Evolutionary conservation across 1,284 basidiomycete species (phyloP), one percentile per base, ranked within the genome.

Genomic region (Schizophyllum amplum): DNA sequence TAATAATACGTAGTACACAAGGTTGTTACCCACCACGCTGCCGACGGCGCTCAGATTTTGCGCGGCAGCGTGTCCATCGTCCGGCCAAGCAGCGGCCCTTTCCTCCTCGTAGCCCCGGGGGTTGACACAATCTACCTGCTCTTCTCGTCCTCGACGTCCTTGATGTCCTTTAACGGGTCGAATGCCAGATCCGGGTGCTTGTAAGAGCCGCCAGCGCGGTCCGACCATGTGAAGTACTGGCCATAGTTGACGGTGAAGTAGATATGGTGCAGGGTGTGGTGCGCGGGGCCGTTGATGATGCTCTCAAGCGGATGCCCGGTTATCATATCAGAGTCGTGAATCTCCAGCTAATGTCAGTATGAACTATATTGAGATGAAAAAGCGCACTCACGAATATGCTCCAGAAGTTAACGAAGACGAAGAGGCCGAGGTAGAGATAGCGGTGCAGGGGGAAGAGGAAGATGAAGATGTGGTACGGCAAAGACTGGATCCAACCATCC

Each of bases 281-380:
- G 96, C 4, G 96, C 93, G 2, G 96, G 97, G 13, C 94, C 94
- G 72, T 99, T 99, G 75, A 99, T 96, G 69, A 94, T 73, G 66
- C 80, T 86, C 72, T 98, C 96, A 1, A 97, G 79, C 5, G 87
- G 77, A 68, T 93, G 89, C n/a, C 90, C 94, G 51, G 91, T 92
- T 69, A 98, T 87, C 94, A 99, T 98, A 76, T 99, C 97, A n/a
- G 92, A 95, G 72, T 99, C 96, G 71, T 99, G 96, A 65, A 99
- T 99, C 90, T 92, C 63, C 6, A 42, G 59, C 23, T 52, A 7
- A 55, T 53, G 46, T 42, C 24, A 24, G n/a, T 51, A 60, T 59
- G 24, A 61, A 47, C 46, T 22, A 54, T 53, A 48, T 13, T 54
- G 20, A 13, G 15, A 54, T 5, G 49, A n/a, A 25, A 15, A 55